Conservation (phyloP, 371 early-diverging fungal species). For the Apophysomyces trapeziformis region DNA sequence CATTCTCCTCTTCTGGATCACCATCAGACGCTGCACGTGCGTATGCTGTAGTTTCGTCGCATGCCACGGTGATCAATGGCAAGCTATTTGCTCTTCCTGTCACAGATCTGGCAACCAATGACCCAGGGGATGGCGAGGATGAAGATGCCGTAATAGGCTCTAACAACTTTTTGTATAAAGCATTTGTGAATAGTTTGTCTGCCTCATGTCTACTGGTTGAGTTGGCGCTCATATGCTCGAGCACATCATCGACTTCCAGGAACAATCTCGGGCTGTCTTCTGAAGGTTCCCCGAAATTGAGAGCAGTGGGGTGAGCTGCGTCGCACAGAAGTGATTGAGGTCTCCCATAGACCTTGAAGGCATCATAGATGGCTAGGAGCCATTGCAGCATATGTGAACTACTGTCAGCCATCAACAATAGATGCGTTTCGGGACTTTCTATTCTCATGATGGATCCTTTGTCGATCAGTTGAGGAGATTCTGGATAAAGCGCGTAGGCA, state of each 20-base stretch:
- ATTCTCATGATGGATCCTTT: constrained; percentile 50
- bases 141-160: constrained; percentile 20
- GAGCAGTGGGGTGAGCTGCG: constrained; percentile 23
- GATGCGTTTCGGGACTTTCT: constrained; percentile 32
- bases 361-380: constrained; percentile 47
- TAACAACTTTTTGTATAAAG: constrained; percentile 15
- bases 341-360: constrained; percentile 54
- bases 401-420: constrained; percentile 52
- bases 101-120: not conserved
- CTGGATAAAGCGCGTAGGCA: constrained; percentile 79
- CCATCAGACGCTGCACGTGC: constrained; percentile 22
- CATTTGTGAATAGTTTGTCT: constrained; percentile 11
- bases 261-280: constrained; percentile 29
- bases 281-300: constrained; percentile 41
- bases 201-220: not conserved
- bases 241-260: constrained; percentile 3
- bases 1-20: constrained; percentile 8
- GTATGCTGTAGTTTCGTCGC: constrained; percentile 17
- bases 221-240: not conserved
- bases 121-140: constrained; percentile 1
- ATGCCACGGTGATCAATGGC: constrained; percentile 42
- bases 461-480: constrained; percentile 49
- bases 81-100: constrained; percentile 42
- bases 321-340: constrained; percentile 36
- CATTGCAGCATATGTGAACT: constrained; percentile 43